phyloP scores from a whole-genome alignment of 805 yeast genomes.

The Saturnispora hagleri region DNA sequence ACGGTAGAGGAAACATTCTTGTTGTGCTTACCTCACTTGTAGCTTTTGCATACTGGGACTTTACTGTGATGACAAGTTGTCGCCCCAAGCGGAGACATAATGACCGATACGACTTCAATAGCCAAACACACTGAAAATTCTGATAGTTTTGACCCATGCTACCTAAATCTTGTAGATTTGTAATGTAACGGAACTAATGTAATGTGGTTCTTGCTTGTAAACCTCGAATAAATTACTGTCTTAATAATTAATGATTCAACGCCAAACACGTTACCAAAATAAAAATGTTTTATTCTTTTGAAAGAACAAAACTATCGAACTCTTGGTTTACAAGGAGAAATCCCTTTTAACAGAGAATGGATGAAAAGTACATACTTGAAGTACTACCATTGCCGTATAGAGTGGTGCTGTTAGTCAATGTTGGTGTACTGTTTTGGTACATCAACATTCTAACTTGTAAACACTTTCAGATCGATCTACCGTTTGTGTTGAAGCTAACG shows the following conservation, averaged over 20 bases:
- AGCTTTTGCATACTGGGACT: background rate
- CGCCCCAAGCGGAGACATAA: constrained; percentile 66
- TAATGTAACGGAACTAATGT: background rate
- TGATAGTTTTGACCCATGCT: constrained; percentile 28
- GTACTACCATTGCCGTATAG: constrained; percentile 40
- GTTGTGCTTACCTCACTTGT: background rate
- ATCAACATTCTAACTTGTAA: constrained; percentile 33
- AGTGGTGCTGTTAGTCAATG: constrained; percentile 38
- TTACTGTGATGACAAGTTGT: constrained; percentile 52
- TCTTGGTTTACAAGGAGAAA: too few species aligned
- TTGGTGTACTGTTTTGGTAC: constrained; percentile 49
- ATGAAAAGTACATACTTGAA: background rate
- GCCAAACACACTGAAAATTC: constrained; percentile 62
- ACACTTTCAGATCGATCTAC: constrained; percentile 35
- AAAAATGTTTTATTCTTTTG: background rate
- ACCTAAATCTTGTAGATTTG: background rate
- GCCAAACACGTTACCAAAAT: too few species aligned
- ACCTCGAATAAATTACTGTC: too few species aligned
- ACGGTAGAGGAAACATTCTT: background rate
- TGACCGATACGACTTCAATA: constrained; percentile 55
- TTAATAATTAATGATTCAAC: too few species aligned
- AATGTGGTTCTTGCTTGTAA: background rate
- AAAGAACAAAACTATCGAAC: background rate
- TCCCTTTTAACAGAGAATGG: background rate
- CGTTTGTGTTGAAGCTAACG: constrained; percentile 30